phyloP scores from a whole-genome alignment of 345 rosid genomes.

The Acer yangbiense region DNA sequence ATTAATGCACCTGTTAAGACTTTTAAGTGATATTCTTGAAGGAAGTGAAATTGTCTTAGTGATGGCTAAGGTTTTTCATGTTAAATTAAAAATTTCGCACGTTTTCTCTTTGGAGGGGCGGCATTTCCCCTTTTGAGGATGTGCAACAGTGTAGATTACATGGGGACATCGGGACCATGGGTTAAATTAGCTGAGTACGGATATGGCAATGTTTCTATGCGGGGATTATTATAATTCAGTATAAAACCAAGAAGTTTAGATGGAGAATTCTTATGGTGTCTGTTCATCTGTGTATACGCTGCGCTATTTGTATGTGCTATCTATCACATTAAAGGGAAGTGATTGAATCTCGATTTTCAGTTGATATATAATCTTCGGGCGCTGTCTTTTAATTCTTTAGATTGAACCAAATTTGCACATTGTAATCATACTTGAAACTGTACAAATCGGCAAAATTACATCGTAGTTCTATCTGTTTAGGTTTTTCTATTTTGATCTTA shows the following conservation, averaged over 20 bases:
- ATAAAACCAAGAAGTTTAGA: not conserved
- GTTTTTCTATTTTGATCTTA: not conserved
- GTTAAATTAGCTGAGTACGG: not conserved
- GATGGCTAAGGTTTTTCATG: not conserved
- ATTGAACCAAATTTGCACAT: constrained; percentile 1
- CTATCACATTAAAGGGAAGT: not conserved
- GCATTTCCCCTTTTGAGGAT: not conserved
- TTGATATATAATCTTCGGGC: not conserved
- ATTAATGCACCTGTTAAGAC: not conserved
- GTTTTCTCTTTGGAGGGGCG: not conserved
- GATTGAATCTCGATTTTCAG: not conserved
- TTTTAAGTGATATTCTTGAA: not conserved
- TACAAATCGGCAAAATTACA: not conserved
- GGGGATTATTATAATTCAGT: not conserved
- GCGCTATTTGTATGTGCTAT: not conserved
- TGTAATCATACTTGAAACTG: not conserved
- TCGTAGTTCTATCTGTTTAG: not conserved
- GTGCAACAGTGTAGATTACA: not conserved
- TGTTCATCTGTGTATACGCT: not conserved
- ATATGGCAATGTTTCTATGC: not conserved
- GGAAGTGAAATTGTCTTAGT: not conserved
- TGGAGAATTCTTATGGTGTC: not conserved
- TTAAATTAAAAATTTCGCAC: not conserved
- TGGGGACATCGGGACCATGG: not conserved
- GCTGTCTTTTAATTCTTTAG: not conserved